Conservation (phyloP, 2,329 filamentous ascomycete species). For the Paecilomyces sp. region DNA sequence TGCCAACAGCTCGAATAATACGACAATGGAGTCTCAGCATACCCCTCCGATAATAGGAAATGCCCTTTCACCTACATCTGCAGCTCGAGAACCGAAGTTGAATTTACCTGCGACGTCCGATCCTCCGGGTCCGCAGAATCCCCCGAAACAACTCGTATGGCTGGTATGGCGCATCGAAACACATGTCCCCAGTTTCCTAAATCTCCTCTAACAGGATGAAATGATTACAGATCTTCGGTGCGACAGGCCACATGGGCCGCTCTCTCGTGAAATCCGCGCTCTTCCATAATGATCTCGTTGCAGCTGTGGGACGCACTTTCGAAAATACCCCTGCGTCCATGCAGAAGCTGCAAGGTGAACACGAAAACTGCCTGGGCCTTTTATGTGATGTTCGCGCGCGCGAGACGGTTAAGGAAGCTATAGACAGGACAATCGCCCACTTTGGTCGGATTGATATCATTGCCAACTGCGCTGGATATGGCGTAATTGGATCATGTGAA, state of each 20-base stretch:
- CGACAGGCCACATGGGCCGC: constrained; percentile 93
- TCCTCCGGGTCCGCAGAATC: constrained; percentile 65
- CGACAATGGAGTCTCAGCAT: constrained; percentile 17
- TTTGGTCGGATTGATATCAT: constrained; percentile 84
- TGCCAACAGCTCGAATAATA: not conserved
- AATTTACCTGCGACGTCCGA: constrained; percentile 78
- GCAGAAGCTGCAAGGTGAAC: constrained; percentile 59
- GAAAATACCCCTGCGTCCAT: constrained; percentile 69
- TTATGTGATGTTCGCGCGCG: constrained; percentile 84
- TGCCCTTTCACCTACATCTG: constrained; percentile 13
- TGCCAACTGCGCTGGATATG: constrained; percentile 90
- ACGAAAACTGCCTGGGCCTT: constrained; percentile 59
- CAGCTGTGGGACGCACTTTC: constrained; percentile 74
- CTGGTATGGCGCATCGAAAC: constrained; percentile 53
- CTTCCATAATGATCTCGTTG: constrained; percentile 72
- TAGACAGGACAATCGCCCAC: constrained; percentile 61
- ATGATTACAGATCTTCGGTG: constrained; percentile 68
- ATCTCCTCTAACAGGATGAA: not conserved
- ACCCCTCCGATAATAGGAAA: constrained; percentile 14
- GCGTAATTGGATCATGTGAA: constrained; percentile 90
- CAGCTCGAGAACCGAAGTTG: constrained; percentile 36
- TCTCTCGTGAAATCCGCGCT: constrained; percentile 80
- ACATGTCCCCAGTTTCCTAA: not conserved
- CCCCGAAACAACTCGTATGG: constrained; percentile 75
- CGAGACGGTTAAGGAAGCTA: constrained; percentile 65